Evolutionary conservation across 2,329 filamentous ascomycete genomes (phyloP), one percentile per base, ranked within the genome.

Genomic region (Calonectria pseudoturangicola): DNA sequence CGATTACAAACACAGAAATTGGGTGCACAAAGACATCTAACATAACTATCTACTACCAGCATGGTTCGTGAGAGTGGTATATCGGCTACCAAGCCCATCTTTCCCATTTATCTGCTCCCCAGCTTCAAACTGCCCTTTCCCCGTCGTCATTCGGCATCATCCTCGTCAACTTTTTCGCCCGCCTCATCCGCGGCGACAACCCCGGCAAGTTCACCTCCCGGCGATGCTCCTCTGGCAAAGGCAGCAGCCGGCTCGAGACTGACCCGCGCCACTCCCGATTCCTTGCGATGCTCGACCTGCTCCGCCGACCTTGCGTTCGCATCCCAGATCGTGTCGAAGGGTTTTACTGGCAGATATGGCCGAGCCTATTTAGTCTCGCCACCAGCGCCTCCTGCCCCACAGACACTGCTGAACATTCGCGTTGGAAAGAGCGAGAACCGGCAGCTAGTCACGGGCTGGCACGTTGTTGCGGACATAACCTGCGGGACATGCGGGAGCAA

Each of bases 341-440:
- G 90, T 74, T 93, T 93, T 83, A 92, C 89, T 0, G 92, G 92
- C 21, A 90, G 91, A 25, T 88, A 92, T 81, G 92, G 92, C 7
- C 88, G 91, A 28, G 92, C 91, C 15, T 92, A 89, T 79, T 87
- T 93, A 62, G 89, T 93, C 62, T 85, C 89, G 58, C 85, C 85
- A 25, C 78, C 80, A 30, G 73, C 78, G n/a, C 73, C 72, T 25
- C 77, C 76, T 21, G 77, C 75, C 43, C 73, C 79, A 25, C 74
- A 77, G 62, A 77, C 82, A 54, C 84, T 93, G 27, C 79, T 87
- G 66, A 93, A 93, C 79, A 87, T 92, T 68, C 86, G 85, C 50
- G 80, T 92, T 43, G 91, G 90, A 12, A 86, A 85, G 51, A 83
- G 85, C 7, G 90, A 92, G 80, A 88, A 86, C 68, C 85, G 92